Percentiles rank a stretch among this genome's conserved stretches.
phyloP scores from a whole-genome alignment of 106 monocot species.

The Dendrobium huoshanense region DNA sequence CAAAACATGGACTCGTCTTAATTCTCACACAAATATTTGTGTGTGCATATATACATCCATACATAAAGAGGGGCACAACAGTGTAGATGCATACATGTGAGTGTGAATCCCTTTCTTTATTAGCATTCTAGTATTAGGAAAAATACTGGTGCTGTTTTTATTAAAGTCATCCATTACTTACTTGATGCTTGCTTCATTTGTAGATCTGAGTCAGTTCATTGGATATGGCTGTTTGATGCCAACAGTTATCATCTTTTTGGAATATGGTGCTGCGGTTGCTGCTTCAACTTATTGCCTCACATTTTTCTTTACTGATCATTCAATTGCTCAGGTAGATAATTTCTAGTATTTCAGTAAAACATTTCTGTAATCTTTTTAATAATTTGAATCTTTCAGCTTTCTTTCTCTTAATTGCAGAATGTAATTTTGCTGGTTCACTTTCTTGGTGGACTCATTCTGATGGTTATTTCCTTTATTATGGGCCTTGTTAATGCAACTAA shows the following conservation, averaged over 20 bases:
- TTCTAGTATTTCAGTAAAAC: background rate
- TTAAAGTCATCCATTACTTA: background rate
- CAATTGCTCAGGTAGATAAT: conserved; percentile 69
- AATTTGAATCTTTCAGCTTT: conserved; percentile 6
- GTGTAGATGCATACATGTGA: too few relatives aligned
- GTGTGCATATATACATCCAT: too few relatives aligned
- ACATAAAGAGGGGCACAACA: too few relatives aligned
- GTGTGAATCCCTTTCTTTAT: too few relatives aligned
- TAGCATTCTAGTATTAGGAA: too few relatives aligned
- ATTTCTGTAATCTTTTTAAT: background rate
- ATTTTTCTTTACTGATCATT: conserved; percentile 89
- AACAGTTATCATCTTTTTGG: conserved; percentile 61
- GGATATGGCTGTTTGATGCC: conserved; percentile 62
- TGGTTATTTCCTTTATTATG: conserved; percentile 91
- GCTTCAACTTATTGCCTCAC: conserved; percentile 86
- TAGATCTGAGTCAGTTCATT: conserved; percentile 77
- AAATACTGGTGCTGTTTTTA: background rate
- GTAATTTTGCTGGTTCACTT: conserved; percentile 80
- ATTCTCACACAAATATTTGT: background rate
- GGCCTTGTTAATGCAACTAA: conserved; percentile 68
- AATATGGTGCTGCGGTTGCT: conserved; percentile 75
- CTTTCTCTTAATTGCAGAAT: conserved; percentile 55
- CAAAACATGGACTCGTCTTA: too few relatives aligned
- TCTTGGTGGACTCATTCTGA: conserved; percentile 78
- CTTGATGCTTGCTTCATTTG: conserved; percentile 8